Conservation (phyloP, 805 yeast genomes). For the Candida andamanensis region DNA sequence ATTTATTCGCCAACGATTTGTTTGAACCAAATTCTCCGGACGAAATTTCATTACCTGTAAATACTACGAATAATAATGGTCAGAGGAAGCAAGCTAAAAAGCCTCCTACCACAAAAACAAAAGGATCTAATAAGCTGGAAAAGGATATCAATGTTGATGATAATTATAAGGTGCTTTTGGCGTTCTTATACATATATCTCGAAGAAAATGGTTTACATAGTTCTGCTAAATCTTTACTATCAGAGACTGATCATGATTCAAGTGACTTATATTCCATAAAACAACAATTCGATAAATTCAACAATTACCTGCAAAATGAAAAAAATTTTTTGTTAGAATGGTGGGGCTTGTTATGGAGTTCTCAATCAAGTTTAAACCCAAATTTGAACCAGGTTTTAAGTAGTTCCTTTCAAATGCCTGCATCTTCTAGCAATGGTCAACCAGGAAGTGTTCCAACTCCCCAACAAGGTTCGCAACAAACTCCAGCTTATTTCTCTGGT, state of each 20-base stretch:
- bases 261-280: constrained; percentile 10
- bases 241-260: constrained; percentile 9
- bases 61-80: too few relatives aligned
- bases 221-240: constrained; percentile 44
- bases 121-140: background rate
- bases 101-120: background rate
- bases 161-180: constrained; percentile 42
- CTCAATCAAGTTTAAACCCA: constrained; percentile 41
- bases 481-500: too few relatives aligned
- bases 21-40: constrained; percentile 5
- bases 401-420: background rate
- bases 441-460: too few relatives aligned
- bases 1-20: constrained; percentile 6
- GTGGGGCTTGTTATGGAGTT: constrained; percentile 50
- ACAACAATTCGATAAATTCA: constrained; percentile 12
- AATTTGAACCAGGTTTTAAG: constrained; percentile 19
- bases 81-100: background rate
- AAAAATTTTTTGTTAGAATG: constrained; percentile 51
- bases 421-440: too few relatives aligned
- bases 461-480: too few relatives aligned
- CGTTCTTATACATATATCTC: constrained; percentile 49
- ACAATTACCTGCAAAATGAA: constrained; percentile 22
- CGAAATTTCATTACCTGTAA: background rate
- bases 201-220: constrained; percentile 43
- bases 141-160: background rate